Base-by-base conservation (phyloP, 2,329 filamentous ascomycete genomes). In the Hansfordia pulvinata region DNA sequence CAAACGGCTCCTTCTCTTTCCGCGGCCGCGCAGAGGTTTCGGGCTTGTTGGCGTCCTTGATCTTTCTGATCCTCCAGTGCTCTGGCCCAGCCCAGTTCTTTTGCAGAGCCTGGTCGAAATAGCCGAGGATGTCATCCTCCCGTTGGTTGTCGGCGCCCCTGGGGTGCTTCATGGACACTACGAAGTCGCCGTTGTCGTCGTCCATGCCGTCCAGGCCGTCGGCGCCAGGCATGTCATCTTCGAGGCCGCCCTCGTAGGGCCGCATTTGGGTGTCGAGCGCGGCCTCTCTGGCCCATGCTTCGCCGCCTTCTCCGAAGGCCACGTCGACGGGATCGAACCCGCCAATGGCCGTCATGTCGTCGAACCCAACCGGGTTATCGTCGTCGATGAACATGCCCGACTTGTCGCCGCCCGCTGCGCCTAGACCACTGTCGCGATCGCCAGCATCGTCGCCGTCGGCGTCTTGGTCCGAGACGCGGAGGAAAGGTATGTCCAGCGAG, bases 71-170 rank as follows among this genome's bases (percentile, higher is more conserved):
- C 39, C 88, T 78, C 90, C 90, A 98, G 53, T 98, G 90, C 50
- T 96, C 90, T n/a, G 90, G 88, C 25, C 85, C 92, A 5, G 80
- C 78, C 88, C 90, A 98, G 44, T 94, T 94, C 65, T 93, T 96
- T 48, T 90, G 83, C 22, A 96, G 58, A 3, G 88, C 86, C 44
- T 93, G 84, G 50, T 98, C 90, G 46, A 98, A 98, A 57, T 96
- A 98, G 45, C 82, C 80, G n/a, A 98, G 66, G 31, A 98, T 93
- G 42, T 93, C 88, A 40, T 96, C 84, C 46, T 94, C 85, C 49
- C 78, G 58, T 44, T 64, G 64, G 42, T 83, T 82, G 26, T 65
- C 64, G n/a, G n/a, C n/a, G 29, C 73, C 72, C 27, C 69, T 64
- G 10, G 63, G 58, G 39, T 79, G 78, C 20, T 70, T 71, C 58